phyloP scores from a whole-genome alignment of 1,284 basidiomycete species.

The Trametes hirsuta region DNA sequence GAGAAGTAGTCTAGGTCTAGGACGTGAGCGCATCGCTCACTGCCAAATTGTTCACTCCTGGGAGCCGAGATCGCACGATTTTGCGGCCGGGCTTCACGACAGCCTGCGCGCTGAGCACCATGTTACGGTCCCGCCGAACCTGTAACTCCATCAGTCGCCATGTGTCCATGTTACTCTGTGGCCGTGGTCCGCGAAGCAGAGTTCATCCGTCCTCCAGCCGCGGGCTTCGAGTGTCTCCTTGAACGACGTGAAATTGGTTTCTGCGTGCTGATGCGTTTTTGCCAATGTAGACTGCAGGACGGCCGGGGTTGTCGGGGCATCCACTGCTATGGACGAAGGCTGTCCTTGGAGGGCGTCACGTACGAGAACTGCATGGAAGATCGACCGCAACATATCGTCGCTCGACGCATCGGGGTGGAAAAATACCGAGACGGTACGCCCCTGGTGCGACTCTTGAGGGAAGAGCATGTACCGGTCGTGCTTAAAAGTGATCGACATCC shows the following conservation, averaged over 20 bases:
- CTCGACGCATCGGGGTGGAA: slow-evolving; percentile 31
- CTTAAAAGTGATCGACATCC: slow-evolving; percentile 18
- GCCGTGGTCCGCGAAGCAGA: slow-evolving; percentile 36
- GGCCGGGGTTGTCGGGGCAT: neutral
- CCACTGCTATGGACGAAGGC: neutral
- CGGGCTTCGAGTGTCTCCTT: slow-evolving; percentile 26
- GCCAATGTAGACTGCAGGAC: slow-evolving; percentile 17
- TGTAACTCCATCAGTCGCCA: neutral
- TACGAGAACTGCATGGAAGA: slow-evolving; percentile 33
- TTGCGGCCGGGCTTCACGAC: neutral
- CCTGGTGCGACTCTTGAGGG: slow-evolving; percentile 22
- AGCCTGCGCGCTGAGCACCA: neutral
- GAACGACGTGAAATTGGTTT: slow-evolving; percentile 28
- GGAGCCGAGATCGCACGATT: neutral
- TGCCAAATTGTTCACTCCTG: neutral
- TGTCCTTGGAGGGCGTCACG: slow-evolving; percentile 12
- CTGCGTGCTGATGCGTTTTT: slow-evolving; percentile 23
- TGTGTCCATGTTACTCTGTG: slow-evolving; percentile 33
- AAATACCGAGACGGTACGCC: slow-evolving; percentile 26
- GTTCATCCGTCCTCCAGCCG: slow-evolving; percentile 36
- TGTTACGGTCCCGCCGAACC: neutral
- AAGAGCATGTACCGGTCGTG: slow-evolving; percentile 34
- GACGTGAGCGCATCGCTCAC: neutral
- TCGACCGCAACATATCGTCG: slow-evolving; percentile 34
- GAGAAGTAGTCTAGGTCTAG: neutral